Conservation (phyloP, 306 rosid genomes). For the Dalbergia cultrata region DNA sequence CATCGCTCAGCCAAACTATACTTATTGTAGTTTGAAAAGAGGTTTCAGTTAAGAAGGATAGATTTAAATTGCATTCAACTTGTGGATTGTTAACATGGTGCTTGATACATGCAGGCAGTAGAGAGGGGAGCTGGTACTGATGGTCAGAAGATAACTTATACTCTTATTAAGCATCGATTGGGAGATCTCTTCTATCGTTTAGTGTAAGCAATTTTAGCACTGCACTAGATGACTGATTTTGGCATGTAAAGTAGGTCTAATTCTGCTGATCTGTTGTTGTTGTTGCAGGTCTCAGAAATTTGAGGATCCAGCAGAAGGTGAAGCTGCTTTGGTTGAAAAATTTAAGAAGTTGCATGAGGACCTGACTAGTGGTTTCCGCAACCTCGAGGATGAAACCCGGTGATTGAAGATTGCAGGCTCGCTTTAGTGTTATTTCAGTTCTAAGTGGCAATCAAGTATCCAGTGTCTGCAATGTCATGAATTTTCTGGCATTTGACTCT, state of each 20-base stretch:
- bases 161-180: conserved; percentile 88
- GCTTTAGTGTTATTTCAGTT: conserved; percentile 38
- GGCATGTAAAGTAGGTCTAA: conserved; percentile 41
- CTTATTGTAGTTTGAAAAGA: conserved; percentile 7
- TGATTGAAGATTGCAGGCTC: conserved; percentile 54
- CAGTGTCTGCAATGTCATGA: conserved; percentile 36
- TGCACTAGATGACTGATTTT: conserved; percentile 17
- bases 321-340: conserved; percentile 76
- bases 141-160: conserved; percentile 91
- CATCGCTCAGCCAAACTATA: conserved; percentile 28
- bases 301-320: conserved; percentile 99
- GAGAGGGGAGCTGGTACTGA: conserved; percentile 98
- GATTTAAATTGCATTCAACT: conserved; percentile 27
- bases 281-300: conserved; percentile 92
- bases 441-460: conserved; percentile 49
- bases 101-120: conserved; percentile 74
- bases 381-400: conserved; percentile 96
- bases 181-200: conserved; percentile 98
- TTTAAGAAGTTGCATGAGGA: conserved; percentile 88
- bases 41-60: conserved; percentile 15
- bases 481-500: conserved; percentile 40
- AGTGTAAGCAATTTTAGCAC: conserved; percentile 70
- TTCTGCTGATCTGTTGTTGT: conserved; percentile 30
- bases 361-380: conserved; percentile 92
- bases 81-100: conserved; percentile 23